Evolutionary conservation across 352 stramenopile genomes (phyloP).

Genomic region (Elongisporangium undulatum): DNA sequence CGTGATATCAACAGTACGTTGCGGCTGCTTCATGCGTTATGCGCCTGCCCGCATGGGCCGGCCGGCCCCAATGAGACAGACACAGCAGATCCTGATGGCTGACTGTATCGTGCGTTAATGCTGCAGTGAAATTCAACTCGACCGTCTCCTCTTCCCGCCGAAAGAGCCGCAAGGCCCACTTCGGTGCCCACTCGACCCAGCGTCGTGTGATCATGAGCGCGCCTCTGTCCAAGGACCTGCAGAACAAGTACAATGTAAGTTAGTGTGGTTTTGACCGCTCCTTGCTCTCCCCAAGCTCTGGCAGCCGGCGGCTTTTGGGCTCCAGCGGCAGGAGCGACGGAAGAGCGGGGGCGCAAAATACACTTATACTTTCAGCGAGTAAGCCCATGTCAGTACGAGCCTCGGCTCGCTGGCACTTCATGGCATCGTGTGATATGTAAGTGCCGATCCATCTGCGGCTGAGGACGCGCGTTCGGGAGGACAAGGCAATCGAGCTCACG

Average conservation of each 20-base stretch:
- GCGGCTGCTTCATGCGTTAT: background rate
- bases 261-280: slow-evolving; percentile 35
- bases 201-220: slow-evolving; percentile 97
- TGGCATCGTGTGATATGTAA: slow-evolving; percentile 86
- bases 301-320: too few species aligned
- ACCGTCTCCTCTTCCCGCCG: slow-evolving; percentile 94
- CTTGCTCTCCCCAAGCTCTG: too few species aligned
- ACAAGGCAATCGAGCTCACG: too few species aligned
- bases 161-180: slow-evolving; percentile 99
- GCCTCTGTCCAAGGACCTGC: slow-evolving; percentile 98
- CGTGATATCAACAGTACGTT: slow-evolving; percentile 84
- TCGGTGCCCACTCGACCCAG: slow-evolving; percentile 95
- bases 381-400: slow-evolving; percentile 82
- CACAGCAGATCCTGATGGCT: slow-evolving; percentile 1
- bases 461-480: too few species aligned
- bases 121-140: slow-evolving; percentile 92
- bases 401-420: slow-evolving; percentile 69
- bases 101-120: slow-evolving; percentile 1
- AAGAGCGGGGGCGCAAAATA: slow-evolving; percentile 14
- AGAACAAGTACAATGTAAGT: slow-evolving; percentile 99
- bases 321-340: too few species aligned
- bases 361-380: slow-evolving; percentile 84
- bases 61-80: background rate
- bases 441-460: slow-evolving; percentile 32
- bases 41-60: background rate